Evolutionary conservation across 495 filamentous ascomycete genomes (phyloP).

Genomic region (Stereocaulon alpinum): DNA sequence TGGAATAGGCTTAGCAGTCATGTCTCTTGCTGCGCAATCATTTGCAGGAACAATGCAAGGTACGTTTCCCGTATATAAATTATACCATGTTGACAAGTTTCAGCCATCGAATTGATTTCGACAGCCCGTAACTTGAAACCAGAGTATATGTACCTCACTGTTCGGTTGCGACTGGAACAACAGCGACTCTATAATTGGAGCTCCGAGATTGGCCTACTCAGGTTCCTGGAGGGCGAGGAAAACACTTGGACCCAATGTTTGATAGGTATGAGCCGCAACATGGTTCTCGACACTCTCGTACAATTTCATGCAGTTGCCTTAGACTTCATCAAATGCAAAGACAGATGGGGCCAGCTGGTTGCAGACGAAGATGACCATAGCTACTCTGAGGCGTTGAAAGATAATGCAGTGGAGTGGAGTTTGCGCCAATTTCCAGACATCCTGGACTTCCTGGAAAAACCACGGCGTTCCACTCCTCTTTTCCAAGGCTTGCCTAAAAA

Average conservation of each 20-base stretch:
- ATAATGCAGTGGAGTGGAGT: neutral
- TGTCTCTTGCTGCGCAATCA: neutral
- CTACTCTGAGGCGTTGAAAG: neutral
- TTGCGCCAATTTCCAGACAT: neutral
- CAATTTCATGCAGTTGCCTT: neutral
- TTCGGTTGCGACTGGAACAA: neutral
- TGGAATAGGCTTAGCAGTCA: neutral
- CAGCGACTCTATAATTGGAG: conserved; percentile 2
- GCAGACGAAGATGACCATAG: neutral
- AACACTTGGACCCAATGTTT: neutral
- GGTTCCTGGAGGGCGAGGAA: neutral
- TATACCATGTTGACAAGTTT: neutral
- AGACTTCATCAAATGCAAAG: neutral
- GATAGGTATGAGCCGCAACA: neutral
- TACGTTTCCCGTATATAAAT: neutral
- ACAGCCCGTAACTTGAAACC: neutral
- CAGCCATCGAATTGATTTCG: neutral
- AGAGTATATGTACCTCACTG: neutral
- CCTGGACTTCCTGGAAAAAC: neutral
- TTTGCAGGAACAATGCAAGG: neutral
- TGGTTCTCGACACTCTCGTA: neutral
- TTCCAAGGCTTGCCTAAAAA: neutral
- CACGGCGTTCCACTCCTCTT: neutral
- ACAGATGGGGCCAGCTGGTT: neutral
- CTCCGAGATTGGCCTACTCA: neutral